Evolutionary conservation across 805 yeast species (phyloP), one percentile per base, ranked within the genome.

Genomic region (Ogataea nitratoaversa): DNA sequence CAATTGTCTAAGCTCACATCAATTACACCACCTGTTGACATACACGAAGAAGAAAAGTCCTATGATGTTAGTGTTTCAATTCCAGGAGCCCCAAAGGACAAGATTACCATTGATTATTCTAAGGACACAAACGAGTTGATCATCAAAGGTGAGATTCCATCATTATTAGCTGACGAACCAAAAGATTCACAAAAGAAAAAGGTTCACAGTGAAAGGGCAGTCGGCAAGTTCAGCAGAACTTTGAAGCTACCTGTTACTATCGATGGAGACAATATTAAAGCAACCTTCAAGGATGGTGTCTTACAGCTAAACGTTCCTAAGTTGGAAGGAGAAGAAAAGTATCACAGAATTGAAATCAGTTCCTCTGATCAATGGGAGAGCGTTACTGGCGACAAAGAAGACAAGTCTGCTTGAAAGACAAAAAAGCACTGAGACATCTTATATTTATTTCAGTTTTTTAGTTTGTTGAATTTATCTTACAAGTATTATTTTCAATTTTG

Each of bases 41-140:
- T 74, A 29, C 53, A 70, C 43, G 78, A 73, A 23, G 63, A 66
- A 33, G 71, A 69, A 5, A 56, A 63, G 33, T 49, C 58, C 16
- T 72, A 68, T 44, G 67, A 64, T 32, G 51, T 74, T 28, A 66
- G 65, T 28, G 62, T 72, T 4, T 66, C 76, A 1, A 57, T 73
- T 38, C 76, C 79, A 8, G 79, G 79, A 39, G 74, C 73, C 16
- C 44, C 61, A 2, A 68, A 66, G 50, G 72, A 72, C 17, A 57
- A 65, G 32, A 61, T 71, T 48, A 58, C 66, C 12, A 53, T 73
- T 39, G 78, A 74, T 52, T 74, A 66, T 57, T 66, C 73, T 52
- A 63, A 70, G 43, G 69, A 69, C 30, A 57, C 62, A 17, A 68
- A 71, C 39, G 68, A 69, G 45, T 55, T 74, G 39, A 50, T 61